Base-by-base conservation (phyloP, 2,329 filamentous ascomycete genomes). In the Periglandula ipomoeae region DNA sequence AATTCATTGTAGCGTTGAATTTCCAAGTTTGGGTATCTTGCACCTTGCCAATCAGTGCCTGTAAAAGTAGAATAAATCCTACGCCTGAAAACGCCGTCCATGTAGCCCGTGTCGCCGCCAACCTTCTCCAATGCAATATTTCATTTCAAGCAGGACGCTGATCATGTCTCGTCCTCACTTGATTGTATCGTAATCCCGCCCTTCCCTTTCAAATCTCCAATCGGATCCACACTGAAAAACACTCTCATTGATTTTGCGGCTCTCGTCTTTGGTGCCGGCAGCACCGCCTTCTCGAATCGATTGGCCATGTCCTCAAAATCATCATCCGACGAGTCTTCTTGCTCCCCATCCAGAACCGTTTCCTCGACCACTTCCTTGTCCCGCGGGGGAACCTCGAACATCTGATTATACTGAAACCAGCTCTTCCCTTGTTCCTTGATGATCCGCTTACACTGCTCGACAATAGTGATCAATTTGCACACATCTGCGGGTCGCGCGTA, bases 391-490 rank as follows among this genome's bases (percentile, higher is more conserved):
- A 73, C 65, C 52, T 76, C 71, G 56, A 76, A 78, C 11, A 81
- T 63, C 47, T 74, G 68, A 52, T 81, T 81, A 61, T 79, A 81
- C 60, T 79, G 78, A 50, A 67, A 78, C 71, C 74, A 80, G 43
- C 65, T 55, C 51, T 66, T 69, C 3, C 69, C 70, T 37, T 68
- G 63, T 45, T 72, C 69, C 27, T 58, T 66, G 46, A 85, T 64
- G 42, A 79, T 68, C 35, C 75, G 68, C 62, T 84, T 84, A 49
- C 73, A 74, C 34, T 85, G 81, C 63, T 89, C 85, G 40, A 74
- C 73, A 41, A 88, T 75, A 4, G 78, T 83, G 56, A 87, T 77
- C 57, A 87, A 70, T 63, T 89, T 89, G 63, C 72, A 73, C 2
- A 78, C 73, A 3, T 79, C 74, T 9, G 61, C 52, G 0, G 73